Evolutionary conservation across 805 yeast genomes (phyloP).

Genomic region (Millerago galiae): DNA sequence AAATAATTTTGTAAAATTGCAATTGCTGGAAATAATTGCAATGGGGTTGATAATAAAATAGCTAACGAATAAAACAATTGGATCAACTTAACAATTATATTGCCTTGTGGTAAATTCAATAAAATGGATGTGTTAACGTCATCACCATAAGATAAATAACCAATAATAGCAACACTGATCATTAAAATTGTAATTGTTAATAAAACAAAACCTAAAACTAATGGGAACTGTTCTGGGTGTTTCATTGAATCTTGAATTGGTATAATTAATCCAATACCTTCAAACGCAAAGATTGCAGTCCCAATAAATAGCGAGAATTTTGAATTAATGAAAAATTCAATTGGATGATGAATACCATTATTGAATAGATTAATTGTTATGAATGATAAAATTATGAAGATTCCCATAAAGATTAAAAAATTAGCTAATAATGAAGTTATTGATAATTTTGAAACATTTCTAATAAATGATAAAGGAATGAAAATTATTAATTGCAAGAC

Average conservation of each 20-base stretch:
- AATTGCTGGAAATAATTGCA: conserved; percentile 75
- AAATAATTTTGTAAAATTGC: conserved; percentile 61
- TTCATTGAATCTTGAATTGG: conserved; percentile 82
- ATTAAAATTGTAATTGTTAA: conserved; percentile 56
- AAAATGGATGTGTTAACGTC: conserved; percentile 61
- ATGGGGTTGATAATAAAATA: conserved; percentile 51
- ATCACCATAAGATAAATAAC: conserved; percentile 66
- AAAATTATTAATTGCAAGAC: conserved; percentile 49
- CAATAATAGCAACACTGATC: conserved; percentile 57
- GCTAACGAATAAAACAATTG: conserved; percentile 61
- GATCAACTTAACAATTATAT: conserved; percentile 53
- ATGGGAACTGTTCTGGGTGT: conserved; percentile 66
- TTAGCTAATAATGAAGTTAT: conserved; percentile 69
- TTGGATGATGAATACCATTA: conserved; percentile 41
- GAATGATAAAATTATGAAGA: conserved; percentile 56
- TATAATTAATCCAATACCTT: conserved; percentile 76
- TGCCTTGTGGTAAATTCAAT: conserved; percentile 63
- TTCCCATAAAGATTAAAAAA: conserved; percentile 58
- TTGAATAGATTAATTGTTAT: conserved; percentile 38
- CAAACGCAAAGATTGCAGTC: conserved; percentile 83
- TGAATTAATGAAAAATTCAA: conserved; percentile 45
- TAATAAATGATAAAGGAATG: conserved; percentile 62
- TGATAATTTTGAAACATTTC: conserved; percentile 73
- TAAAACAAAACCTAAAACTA: conserved; percentile 55
- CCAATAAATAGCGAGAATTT: conserved; percentile 73